Evolutionary conservation across 257 asterid genomes (phyloP).

Genomic region (Nicotiana sylvestris): DNA sequence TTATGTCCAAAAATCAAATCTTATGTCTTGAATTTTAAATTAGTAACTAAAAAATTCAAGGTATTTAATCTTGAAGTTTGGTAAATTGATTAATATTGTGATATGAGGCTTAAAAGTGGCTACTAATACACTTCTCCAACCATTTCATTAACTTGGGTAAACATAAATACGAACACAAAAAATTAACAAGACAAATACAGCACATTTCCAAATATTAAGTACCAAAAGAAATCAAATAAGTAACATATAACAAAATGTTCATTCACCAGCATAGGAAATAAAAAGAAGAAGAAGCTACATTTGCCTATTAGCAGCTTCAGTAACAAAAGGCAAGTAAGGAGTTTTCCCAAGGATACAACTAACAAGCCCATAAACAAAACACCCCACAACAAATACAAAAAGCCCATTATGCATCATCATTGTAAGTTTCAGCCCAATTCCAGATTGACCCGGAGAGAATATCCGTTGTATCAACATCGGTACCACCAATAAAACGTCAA

Average conservation of each 20-base stretch:
- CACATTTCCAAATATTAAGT: neutral
- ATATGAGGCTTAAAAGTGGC: too few species aligned
- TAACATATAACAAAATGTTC: neutral
- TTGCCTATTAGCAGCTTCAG: conserved; percentile 67
- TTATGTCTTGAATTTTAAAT: too few species aligned
- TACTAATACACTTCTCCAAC: too few species aligned
- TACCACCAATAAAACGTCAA: conserved; percentile 72
- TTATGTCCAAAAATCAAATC: too few species aligned
- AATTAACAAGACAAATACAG: neutral
- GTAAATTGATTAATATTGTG: too few species aligned
- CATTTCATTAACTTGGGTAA: neutral
- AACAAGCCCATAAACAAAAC: conserved; percentile 71
- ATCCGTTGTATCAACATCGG: conserved; percentile 81
- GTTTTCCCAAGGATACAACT: conserved; percentile 72
- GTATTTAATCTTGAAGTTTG: too few species aligned
- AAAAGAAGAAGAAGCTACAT: neutral
- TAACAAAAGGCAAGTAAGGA: conserved; percentile 79
- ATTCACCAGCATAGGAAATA: neutral
- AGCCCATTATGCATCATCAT: conserved; percentile 61
- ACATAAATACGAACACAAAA: neutral
- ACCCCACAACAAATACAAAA: conserved; percentile 58
- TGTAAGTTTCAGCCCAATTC: conserved; percentile 54
- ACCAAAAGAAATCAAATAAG: neutral
- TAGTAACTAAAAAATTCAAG: too few species aligned
- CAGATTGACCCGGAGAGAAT: conserved; percentile 60